These are phyloP conservation scores for Daldinia vernicosa DNA, from an alignment of 495 filamentous ascomycete genomes.

Conservation along the genomic window DNA sequence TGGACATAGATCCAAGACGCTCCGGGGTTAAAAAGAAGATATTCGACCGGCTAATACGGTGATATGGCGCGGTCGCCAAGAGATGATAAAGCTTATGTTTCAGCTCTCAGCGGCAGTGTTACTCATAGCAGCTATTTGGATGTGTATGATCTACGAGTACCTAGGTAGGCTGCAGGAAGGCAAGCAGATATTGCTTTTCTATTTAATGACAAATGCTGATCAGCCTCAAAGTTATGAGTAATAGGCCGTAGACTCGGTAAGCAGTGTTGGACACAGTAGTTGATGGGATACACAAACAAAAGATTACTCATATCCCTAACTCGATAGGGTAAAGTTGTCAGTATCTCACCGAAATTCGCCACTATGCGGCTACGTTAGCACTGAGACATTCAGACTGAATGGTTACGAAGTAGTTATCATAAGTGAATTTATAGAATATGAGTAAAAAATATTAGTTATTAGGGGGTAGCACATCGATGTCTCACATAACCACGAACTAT, in stretches of 20 bases:
- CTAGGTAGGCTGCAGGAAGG: neutral
- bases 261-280: neutral
- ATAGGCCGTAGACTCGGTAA: neutral
- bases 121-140: neutral
- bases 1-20: neutral
- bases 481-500: too few species aligned
- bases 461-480: neutral
- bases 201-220: neutral
- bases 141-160: neutral
- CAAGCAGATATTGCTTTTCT: neutral
- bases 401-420: too few species aligned
- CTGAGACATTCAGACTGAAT: neutral
- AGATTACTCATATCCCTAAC: neutral
- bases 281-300: neutral
- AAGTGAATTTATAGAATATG: neutral
- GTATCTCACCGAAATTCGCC: neutral
- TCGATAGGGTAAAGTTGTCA: neutral
- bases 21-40: neutral
- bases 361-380: neutral
- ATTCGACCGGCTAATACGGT: neutral
- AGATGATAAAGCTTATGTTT: neutral
- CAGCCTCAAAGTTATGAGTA: neutral
- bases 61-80: neutral
- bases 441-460: neutral
- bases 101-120: neutral